Percentiles rank a stretch among this genome's conserved stretches.
phyloP scores from a whole-genome alignment of 2,329 filamentous ascomycete species.

The Cordyceps tenuipes region DNA sequence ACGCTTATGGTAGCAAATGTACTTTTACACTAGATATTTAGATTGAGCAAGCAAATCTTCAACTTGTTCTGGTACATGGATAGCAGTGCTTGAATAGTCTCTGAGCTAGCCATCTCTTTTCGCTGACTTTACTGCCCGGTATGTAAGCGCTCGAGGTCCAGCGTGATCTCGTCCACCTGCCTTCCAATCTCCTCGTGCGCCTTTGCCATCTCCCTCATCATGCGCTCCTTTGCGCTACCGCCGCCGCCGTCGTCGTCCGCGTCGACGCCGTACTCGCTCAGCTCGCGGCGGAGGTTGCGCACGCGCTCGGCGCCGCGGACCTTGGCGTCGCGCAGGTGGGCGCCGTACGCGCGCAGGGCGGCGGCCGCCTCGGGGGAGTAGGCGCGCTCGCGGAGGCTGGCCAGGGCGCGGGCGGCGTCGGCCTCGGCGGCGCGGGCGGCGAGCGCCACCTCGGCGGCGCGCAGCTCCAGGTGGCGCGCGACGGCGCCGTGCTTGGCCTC shows the following conservation, averaged over 20 bases:
- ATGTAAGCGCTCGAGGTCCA: constrained; percentile 34
- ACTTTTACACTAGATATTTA: constrained; percentile 13
- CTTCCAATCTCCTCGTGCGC: constrained; percentile 42
- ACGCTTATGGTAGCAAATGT: constrained; percentile 13
- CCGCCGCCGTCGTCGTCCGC: constrained; percentile 22
- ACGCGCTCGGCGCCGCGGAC: constrained; percentile 37
- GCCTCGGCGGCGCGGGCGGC: too few species aligned
- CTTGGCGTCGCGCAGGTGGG: constrained; percentile 41
- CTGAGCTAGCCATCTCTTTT: background rate
- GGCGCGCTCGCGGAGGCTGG: too few species aligned
- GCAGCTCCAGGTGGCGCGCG: too few species aligned
- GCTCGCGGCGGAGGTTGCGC: constrained; percentile 31
- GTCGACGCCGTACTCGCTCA: constrained; percentile 40
- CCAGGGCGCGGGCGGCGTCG: too few species aligned
- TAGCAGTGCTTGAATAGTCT: background rate
- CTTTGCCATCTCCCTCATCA: constrained; percentile 45
- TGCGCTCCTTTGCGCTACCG: constrained; percentile 35
- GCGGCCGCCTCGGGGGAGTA: constrained; percentile 31
- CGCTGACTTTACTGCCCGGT: background rate
- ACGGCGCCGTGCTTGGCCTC: too few species aligned
- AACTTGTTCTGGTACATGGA: background rate
- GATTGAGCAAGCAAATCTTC: background rate
- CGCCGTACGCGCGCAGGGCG: constrained; percentile 39
- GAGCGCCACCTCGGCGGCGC: too few species aligned
- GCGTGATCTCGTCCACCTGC: constrained; percentile 41